phyloP scores from a whole-genome alignment of 352 stramenopile species.

The Phytophthora cajani region DNA sequence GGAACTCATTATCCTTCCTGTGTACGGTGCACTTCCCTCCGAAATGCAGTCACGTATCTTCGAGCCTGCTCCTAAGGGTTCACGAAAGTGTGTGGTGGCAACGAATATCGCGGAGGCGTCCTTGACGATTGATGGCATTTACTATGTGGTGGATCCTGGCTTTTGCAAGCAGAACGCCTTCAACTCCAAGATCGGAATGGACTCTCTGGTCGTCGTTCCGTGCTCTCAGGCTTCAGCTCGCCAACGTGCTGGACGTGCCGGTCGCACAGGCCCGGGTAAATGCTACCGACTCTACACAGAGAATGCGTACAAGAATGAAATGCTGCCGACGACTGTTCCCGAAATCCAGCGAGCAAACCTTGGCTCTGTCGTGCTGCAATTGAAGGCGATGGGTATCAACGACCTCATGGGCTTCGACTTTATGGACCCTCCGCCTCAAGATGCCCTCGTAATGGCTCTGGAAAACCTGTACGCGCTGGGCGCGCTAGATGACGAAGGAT shows the following conservation, averaged over 20 bases:
- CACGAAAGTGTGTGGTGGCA: slow-evolving; percentile 98
- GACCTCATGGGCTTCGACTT: slow-evolving; percentile 99
- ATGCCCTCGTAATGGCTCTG: slow-evolving; percentile 97
- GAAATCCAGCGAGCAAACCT: slow-evolving; percentile 99
- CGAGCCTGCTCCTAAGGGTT: slow-evolving; percentile 94
- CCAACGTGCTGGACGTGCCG: slow-evolving; percentile 97
- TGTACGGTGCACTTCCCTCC: slow-evolving; percentile 97
- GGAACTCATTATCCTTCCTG: slow-evolving; percentile 98
- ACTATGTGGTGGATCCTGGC: slow-evolving; percentile 93
- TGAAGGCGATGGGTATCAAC: slow-evolving; percentile 99
- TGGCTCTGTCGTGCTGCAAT: slow-evolving; percentile 97
- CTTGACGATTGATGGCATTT: slow-evolving; percentile 99
- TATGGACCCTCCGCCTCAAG: slow-evolving; percentile 98
- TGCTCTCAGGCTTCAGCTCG: slow-evolving; percentile 98
- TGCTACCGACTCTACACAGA: slow-evolving; percentile 99
- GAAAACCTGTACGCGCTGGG: slow-evolving; percentile 98
- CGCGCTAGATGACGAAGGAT: slow-evolving; percentile 97
- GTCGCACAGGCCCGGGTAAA: slow-evolving; percentile 98
- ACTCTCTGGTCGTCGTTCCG: slow-evolving; percentile 98
- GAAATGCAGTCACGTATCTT: slow-evolving; percentile 99
- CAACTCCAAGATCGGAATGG: slow-evolving; percentile 99
- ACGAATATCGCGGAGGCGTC: slow-evolving; percentile 99
- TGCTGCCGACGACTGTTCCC: slow-evolving; percentile 97
- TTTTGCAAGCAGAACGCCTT: slow-evolving; percentile 99
- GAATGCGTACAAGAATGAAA: slow-evolving; percentile 97